Evolutionary conservation across 306 rosid genomes (phyloP), one percentile per base, ranked within the genome.

Genomic region (Prinsepia uniflora): DNA sequence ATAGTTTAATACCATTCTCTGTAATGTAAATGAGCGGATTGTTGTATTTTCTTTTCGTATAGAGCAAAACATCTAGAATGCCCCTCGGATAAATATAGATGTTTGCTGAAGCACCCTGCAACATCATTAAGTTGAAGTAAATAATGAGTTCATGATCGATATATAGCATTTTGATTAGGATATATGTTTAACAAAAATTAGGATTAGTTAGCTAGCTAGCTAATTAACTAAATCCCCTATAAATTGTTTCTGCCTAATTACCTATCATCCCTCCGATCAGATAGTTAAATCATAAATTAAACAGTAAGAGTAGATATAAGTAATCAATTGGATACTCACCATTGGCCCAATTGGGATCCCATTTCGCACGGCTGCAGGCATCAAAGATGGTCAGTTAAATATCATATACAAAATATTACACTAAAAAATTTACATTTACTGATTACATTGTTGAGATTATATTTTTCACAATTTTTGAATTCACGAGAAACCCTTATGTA

Each of bases 21-120:
- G 85, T 87, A 15, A 87, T 87, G 61, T 81, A 85, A 49, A 77
- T 69, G 8, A 48, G 13, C 6, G 85, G 79, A 73, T 73, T 70
- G 18, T 65, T 13, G 17, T 77, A 77, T 48, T 73, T 64, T 7
- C 4, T 17, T 61, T 81, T 73, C 10, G 24, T 70, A 34, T 81
- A 59, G 10, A 73, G 60, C 79, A 81, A 58, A 13, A 73, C 6
- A 57, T 77, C 74, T 20, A 34, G 57, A n/a, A 81, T 50, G 17
- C 85, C 85, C 5, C 13, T 49, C 4, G 82, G 85, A 77, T 77
- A 77, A 64, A 58, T 44, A 18, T 74, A 36, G 20, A 77, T 49
- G 45, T 8, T 47, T 3, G 19, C 46, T 42, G 78, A 70, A 42
- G 79, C 69, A 58, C 40, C 75, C 82, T 68, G 60, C 36, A 58